Conservation (phyloP, 2,329 filamentous ascomycete species). For the Coniochaeta pulveracea region DNA sequence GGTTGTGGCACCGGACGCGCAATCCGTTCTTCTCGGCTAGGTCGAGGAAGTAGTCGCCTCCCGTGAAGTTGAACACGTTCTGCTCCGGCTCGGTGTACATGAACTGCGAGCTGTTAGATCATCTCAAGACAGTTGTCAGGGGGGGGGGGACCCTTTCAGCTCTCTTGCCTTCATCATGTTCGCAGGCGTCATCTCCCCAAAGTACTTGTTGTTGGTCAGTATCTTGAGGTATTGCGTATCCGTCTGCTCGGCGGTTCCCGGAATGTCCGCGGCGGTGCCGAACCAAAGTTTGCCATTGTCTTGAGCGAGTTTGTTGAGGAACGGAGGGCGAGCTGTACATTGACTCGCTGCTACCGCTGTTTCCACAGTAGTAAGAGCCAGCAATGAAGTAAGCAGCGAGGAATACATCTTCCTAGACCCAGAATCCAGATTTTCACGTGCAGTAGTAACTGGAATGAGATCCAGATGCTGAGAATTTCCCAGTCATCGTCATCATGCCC, state of each 20-base stretch:
- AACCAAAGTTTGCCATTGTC: constrained; percentile 38
- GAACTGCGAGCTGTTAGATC: constrained; percentile 21
- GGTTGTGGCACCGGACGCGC: constrained; percentile 40
- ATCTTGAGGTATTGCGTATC: constrained; percentile 35
- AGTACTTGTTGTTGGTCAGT: constrained; percentile 34
- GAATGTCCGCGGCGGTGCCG: constrained; percentile 43
- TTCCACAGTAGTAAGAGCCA: too few species aligned
- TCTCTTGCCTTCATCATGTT: constrained; percentile 7
- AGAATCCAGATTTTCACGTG: too few species aligned
- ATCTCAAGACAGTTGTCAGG: neutral
- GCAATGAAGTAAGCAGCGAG: too few species aligned
- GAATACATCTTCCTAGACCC: too few species aligned
- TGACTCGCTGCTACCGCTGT: too few species aligned
- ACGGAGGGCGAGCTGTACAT: too few species aligned
- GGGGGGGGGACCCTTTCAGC: constrained; percentile 11
- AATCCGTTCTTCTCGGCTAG: constrained; percentile 21
- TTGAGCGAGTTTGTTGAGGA: constrained; percentile 30
- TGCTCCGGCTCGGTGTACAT: constrained; percentile 37
- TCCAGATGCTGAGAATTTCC: too few species aligned
- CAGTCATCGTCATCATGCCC: too few species aligned
- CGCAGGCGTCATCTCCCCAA: constrained; percentile 36
- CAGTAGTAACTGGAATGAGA: too few species aligned
- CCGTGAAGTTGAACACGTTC: constrained; percentile 38
- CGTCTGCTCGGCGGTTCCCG: constrained; percentile 30
- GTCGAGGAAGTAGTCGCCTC: constrained; percentile 28